Evolutionary conservation across 306 rosid genomes (phyloP), one percentile per base, ranked within the genome.

Genomic region (Cercis canadensis): DNA sequence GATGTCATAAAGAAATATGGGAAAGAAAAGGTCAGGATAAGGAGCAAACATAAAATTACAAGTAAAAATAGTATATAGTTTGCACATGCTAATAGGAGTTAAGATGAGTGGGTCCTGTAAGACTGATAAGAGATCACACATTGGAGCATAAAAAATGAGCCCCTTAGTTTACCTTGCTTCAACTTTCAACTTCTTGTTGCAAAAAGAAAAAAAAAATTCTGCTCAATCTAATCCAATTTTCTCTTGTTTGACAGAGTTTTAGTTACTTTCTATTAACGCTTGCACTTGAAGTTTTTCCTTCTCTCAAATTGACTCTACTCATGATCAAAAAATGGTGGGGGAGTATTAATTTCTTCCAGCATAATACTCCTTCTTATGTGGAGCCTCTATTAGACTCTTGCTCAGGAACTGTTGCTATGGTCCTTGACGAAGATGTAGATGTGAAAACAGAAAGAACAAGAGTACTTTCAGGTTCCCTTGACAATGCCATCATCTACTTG

Each of bases 361-460:
- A 1, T 29, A 77, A 73, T 73, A 68, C 82, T 72, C 67, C 88
- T 69, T 72, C 88, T 69, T 72, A 85, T 82, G 78, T 64, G 67
- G 96, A 94, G 78, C 89, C 93, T 19, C 82, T 94, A 62, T 60
- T 94, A 81, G 78, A 75, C 62, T 57, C 90, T 61, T 80, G 92
- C 62, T 18, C 83, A 7, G 86, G 84, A 65, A 62, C 66, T 59
- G 67, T 61, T 60, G 57, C 77, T 69, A 37, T 79, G 75, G 86
- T 83, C 78, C 73, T 78, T 14, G 88, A 88, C 5, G 96, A 90
- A 79, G 97, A 94, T 75, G 78, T 75, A 67, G 97, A 93, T 80
- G 98, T 94, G 46, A 87, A 78, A 86, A 82, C 87, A 34, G 98
- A 90, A 81, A 90, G 97, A 83, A 84, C 76, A 63, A 82, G 98